Conservation (phyloP, 371 early-diverging fungal genomes). For the Mucor circinelloides region DNA sequence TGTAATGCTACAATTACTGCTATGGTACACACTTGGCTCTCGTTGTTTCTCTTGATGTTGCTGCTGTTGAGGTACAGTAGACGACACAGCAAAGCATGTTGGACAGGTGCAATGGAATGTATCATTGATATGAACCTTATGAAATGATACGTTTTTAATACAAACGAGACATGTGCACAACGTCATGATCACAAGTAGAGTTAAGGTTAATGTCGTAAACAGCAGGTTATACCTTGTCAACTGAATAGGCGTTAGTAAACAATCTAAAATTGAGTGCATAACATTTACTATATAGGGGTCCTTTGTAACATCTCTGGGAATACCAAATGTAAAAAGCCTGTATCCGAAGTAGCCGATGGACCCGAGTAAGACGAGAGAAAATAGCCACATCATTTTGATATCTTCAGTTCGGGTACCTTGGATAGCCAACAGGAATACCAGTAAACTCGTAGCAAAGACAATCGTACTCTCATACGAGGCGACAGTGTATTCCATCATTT, state of each 20-base stretch:
- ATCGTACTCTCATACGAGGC: slow-evolving; percentile 16
- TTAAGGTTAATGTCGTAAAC: slow-evolving; percentile 7
- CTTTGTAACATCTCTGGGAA: background rate
- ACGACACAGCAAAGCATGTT: background rate
- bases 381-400: background rate
- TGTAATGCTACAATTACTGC: background rate
- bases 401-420: slow-evolving; percentile 13
- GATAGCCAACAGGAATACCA: slow-evolving; percentile 15
- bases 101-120: slow-evolving; percentile 10
- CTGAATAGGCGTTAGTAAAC: background rate
- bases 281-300: slow-evolving; percentile 32
- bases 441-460: background rate
- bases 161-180: slow-evolving; percentile 10
- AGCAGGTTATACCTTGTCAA: slow-evolving; percentile 16
- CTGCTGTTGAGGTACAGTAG: background rate
- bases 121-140: background rate
- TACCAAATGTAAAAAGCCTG: slow-evolving; percentile 23
- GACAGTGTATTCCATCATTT: slow-evolving; percentile 4
- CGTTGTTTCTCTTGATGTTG: background rate
- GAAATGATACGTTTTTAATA: background rate
- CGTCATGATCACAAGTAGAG: slow-evolving; percentile 5
- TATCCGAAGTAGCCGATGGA: slow-evolving; percentile 29
- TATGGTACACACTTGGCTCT: background rate
- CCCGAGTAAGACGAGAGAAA: background rate
- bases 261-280: background rate